phyloP scores from a whole-genome alignment of 1,284 basidiomycete species.

The Sanghuangporus weigelae region DNA sequence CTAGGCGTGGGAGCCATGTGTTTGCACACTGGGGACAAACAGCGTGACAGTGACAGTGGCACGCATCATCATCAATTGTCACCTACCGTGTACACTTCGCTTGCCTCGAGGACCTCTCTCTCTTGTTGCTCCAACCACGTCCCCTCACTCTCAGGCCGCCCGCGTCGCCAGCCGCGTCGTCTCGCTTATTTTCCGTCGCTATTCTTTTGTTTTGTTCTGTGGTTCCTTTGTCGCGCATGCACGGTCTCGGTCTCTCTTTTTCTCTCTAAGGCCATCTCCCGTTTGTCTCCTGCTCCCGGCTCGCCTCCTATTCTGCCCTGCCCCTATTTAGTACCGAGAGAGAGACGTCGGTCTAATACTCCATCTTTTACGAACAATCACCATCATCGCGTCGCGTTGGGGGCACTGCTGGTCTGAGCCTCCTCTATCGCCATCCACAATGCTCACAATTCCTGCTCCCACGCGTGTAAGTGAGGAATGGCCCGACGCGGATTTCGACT shows the following conservation, averaged over 20 bases:
- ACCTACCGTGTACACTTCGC: background rate
- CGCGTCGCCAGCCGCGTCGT: background rate
- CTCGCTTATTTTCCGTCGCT: background rate
- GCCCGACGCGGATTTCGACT: conserved; percentile 78
- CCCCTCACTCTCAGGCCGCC: background rate
- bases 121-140: background rate
- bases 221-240: background rate
- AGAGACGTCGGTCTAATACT: background rate
- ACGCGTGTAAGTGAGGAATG: conserved; percentile 65
- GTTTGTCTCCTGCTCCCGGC: background rate
- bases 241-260: background rate
- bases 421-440: conserved; percentile 27
- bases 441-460: conserved; percentile 58
- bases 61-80: background rate
- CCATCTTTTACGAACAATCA: background rate
- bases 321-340: background rate
- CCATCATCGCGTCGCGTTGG: background rate
- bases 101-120: conserved; percentile 3
- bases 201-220: background rate
- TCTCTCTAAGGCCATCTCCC: background rate
- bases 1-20: background rate
- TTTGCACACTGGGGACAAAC: background rate
- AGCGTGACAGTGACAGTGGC: background rate
- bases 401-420: conserved; percentile 13
- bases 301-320: conserved; percentile 1